These are phyloP conservation scores for Plasmodium relictum DNA, from an alignment of 169 alveolate species.

Conservation along the genomic window DNA sequence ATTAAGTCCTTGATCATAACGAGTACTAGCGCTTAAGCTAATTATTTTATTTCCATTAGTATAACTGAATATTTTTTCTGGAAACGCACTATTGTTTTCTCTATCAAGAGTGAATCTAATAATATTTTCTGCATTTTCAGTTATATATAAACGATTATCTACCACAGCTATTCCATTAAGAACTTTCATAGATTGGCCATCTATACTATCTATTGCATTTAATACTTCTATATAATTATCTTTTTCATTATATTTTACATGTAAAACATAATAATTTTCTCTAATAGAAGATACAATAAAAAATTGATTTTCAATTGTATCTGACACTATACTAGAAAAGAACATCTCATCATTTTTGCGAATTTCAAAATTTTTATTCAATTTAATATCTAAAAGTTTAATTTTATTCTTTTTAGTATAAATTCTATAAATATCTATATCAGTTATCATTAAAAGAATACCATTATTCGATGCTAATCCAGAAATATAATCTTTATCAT, in stretches of 20 bases:
- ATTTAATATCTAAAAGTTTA: neutral
- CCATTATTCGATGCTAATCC: constrained; percentile 70
- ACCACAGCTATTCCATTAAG: constrained; percentile 17
- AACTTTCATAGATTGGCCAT: constrained; percentile 8
- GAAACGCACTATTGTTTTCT: neutral
- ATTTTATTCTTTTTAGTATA: constrained; percentile 32
- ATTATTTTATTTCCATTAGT: constrained; percentile 34
- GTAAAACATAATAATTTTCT: constrained; percentile 27
- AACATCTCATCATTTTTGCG: constrained; percentile 34
- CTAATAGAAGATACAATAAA: constrained; percentile 19
- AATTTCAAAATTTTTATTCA: constrained; percentile 8
- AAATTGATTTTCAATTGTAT: constrained; percentile 29
- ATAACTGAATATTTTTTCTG: constrained; percentile 12
- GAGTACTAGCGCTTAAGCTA: neutral
- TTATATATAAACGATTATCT: constrained; percentile 11
- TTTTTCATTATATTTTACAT: constrained; percentile 21
- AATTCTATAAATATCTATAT: constrained; percentile 32
- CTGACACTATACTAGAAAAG: constrained; percentile 35
- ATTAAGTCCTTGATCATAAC: neutral
- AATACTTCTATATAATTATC: constrained; percentile 4
- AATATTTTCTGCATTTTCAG: constrained; percentile 41
- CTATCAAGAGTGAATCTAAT: constrained; percentile 7
- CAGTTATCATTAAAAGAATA: constrained; percentile 19
- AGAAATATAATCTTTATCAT: constrained; percentile 24
- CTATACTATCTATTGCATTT: constrained; percentile 20